phyloP scores from a whole-genome alignment of 2,329 filamentous ascomycete species.

The Byssothecium circinans region DNA sequence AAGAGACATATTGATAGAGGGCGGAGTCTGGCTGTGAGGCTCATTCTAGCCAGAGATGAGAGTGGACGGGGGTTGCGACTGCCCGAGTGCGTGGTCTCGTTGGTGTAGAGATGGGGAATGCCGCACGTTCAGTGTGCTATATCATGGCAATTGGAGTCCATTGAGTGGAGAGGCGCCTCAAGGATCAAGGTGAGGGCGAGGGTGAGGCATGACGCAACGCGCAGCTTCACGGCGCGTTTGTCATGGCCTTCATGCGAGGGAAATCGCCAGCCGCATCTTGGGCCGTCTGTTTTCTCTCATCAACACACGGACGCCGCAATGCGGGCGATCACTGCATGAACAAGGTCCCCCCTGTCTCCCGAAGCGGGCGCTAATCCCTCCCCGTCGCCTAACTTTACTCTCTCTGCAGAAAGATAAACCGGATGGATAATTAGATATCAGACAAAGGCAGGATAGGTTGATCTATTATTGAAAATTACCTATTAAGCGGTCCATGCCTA shows the following conservation, averaged over 20 bases:
- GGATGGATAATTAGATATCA: too few species aligned
- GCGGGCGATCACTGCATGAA: neutral
- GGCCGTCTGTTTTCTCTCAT: neutral
- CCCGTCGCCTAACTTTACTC: too few species aligned
- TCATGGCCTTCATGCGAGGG: slow-evolving; percentile 3
- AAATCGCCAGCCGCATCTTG: neutral
- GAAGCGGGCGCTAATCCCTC: too few species aligned
- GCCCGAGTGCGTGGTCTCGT: neutral
- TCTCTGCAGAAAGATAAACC: too few species aligned
- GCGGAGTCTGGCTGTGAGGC: slow-evolving; percentile 5
- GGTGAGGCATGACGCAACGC: slow-evolving; percentile 1
- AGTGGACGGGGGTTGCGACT: slow-evolving; percentile 2
- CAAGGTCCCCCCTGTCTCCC: too few species aligned
- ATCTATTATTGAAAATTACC: too few species aligned
- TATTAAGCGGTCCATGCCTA: too few species aligned
- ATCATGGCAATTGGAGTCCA: neutral
- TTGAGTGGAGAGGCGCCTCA: neutral
- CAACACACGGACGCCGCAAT: neutral
- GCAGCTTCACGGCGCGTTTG: slow-evolving; percentile 1
- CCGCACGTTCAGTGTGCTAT: neutral
- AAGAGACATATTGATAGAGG: slow-evolving; percentile 36
- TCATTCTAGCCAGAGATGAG: slow-evolving; percentile 22
- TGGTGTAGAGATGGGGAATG: slow-evolving; percentile 1
- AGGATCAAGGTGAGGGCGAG: neutral
- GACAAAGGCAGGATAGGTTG: too few species aligned